Base-by-base conservation (phyloP, 1,284 basidiomycete species). In the Boletus coffeatus region DNA sequence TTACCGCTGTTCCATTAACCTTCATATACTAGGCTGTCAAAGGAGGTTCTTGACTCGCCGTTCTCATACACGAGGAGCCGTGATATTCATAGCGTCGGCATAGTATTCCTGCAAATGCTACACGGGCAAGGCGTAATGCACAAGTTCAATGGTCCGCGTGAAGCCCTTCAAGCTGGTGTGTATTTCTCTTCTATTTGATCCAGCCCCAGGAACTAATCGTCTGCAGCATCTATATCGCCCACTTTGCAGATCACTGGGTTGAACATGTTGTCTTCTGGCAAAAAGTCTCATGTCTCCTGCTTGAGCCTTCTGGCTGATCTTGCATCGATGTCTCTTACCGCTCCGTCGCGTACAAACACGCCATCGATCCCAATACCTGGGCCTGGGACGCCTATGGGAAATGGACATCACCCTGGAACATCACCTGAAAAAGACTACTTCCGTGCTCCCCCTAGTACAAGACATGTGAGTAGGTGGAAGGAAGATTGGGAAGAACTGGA, bases 401-500 rank as follows among this genome's bases (percentile, higher is more conserved):
- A 71, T 21, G 69, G 71, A n/a, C 67, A 72, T 21, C 69, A 72
- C 18, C 75, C 75, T 62, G 76, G 75, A 2, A 78, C 77, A 9
- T 88, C 88, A 2, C 88, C 88, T 0, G 86, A 88, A 63, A 78
- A 79, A 6, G 86, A 75, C 3, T 89, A 88, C 68, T 86, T 87
- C 71, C 67, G 69, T 55, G 68, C 75, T 46, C 75, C 80, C 9
- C 75, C 76, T 6, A 76, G 76, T 13, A 72, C 78, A n/a, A 79
- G 80, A 55, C 84, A 85, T 39, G 73, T 80, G 2, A 92, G 90
- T 70, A 77, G 91, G 61, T 93, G 89, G 87, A 90, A 90, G 68
- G 89, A 92, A 66, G 91, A 93, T 68, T 93, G 89, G 89, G 89
- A 92, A 67, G 89, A 92, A 70, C 73, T 93, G 14, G 90, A 93